Evolutionary conservation across 305 asterid genomes (phyloP).

Genomic region (Fraxinus floribunda): DNA sequence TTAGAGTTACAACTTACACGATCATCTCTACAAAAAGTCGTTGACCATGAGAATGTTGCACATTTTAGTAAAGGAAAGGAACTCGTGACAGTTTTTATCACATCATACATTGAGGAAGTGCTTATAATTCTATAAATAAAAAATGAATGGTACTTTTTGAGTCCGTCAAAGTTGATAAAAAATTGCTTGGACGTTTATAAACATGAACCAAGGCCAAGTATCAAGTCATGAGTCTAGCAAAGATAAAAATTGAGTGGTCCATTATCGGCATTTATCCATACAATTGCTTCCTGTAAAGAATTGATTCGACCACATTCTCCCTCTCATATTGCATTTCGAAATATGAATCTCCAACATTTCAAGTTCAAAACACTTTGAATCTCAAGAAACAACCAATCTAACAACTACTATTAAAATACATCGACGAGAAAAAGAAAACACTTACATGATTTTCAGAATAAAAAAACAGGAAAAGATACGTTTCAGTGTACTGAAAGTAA

Average conservation of each 20-base stretch:
- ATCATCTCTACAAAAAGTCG: neutral
- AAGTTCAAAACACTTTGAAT: neutral
- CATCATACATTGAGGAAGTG: neutral
- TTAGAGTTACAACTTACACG: neutral
- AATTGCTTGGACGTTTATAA: neutral
- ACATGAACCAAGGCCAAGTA: neutral
- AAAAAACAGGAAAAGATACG: neutral
- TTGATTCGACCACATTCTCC: neutral
- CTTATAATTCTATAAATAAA: no score
- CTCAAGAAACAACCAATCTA: neutral
- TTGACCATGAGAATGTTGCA: no score
- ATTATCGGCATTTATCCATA: neutral
- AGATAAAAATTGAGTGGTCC: neutral
- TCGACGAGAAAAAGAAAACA: neutral
- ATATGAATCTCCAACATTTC: neutral
- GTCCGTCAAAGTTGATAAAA: neutral
- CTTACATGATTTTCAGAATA: neutral
- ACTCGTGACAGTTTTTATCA: neutral
- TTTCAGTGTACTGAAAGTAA: neutral
- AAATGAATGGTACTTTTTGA: neutral
- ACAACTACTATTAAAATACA: neutral
- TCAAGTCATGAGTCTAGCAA: neutral
- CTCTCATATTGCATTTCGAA: neutral
- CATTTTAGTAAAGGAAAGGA: no score
- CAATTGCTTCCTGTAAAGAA: neutral